Evolutionary conservation across 192 early-diverging fungal species (phyloP).

Genomic region (Kickxella alabastrina): DNA sequence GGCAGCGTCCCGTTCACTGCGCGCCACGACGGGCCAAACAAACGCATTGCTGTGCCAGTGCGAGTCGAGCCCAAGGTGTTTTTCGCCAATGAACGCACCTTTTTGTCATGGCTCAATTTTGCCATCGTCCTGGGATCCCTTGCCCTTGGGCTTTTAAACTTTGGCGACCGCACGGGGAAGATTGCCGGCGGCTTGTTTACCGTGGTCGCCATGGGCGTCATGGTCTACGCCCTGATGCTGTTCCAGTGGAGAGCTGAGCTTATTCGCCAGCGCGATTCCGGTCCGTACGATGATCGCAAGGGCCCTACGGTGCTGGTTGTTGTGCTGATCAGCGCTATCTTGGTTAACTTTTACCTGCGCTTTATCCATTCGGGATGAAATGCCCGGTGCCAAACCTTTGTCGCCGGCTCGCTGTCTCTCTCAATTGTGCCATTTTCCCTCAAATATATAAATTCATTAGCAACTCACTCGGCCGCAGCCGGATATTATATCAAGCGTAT

Average conservation of each 20-base stretch:
- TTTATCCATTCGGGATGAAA: constrained; percentile 19
- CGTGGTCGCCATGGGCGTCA: constrained; percentile 66
- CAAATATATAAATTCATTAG: too few relatives aligned
- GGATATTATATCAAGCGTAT: too few relatives aligned
- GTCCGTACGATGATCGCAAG: constrained; percentile 72
- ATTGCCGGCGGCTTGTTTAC: constrained; percentile 70
- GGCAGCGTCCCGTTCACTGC: constrained; percentile 32
- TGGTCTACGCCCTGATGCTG: constrained; percentile 72
- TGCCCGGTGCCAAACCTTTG: background rate
- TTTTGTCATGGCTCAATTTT: constrained; percentile 87
- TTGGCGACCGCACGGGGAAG: constrained; percentile 68
- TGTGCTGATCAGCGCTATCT: constrained; percentile 62
- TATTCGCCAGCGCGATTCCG: constrained; percentile 62
- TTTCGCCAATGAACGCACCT: constrained; percentile 93
- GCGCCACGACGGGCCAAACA: constrained; percentile 40
- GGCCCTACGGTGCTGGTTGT: constrained; percentile 70
- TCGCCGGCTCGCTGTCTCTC: background rate
- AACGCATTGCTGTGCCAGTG: constrained; percentile 71
- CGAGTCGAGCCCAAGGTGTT: constrained; percentile 88
- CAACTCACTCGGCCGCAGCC: too few relatives aligned
- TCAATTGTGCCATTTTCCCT: background rate
- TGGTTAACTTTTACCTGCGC: constrained; percentile 70
- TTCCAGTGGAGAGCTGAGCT: constrained; percentile 73
- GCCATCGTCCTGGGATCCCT: constrained; percentile 71
- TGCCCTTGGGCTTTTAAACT: constrained; percentile 76